Conservation (phyloP, 805 yeast genomes). For the Candida hungchunana region DNA sequence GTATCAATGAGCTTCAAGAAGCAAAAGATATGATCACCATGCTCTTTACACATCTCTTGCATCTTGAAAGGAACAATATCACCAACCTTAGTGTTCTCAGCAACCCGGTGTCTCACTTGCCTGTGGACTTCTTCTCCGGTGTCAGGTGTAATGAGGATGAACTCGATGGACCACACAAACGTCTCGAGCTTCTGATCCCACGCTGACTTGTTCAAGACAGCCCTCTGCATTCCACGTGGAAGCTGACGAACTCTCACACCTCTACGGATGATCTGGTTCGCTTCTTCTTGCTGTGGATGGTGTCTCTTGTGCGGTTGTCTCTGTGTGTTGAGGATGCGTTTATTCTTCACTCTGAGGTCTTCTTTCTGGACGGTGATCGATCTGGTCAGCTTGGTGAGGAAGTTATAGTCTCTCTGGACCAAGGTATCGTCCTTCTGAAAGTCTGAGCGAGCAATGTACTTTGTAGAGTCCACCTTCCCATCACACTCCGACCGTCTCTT, state of each 20-base stretch:
- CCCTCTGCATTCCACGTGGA: constrained; percentile 74
- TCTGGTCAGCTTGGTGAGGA: constrained; percentile 57
- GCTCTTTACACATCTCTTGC: constrained; percentile 10
- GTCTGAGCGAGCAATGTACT: constrained; percentile 46
- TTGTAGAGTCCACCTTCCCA: constrained; percentile 60
- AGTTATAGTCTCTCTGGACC: constrained; percentile 80
- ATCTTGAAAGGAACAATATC: constrained; percentile 30
- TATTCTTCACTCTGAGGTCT: constrained; percentile 42
- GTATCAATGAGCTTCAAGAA: constrained; percentile 30
- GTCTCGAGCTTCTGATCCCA: constrained; percentile 59
- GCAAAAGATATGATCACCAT: constrained; percentile 12
- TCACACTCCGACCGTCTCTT: constrained; percentile 58
- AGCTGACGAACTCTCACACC: constrained; percentile 61
- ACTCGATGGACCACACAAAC: constrained; percentile 80
- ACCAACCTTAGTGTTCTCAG: constrained; percentile 29
- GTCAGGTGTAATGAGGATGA: constrained; percentile 42
- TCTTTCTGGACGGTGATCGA: constrained; percentile 51
- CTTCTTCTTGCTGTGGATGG: background rate
- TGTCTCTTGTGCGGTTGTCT: constrained; percentile 1
- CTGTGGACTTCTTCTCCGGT: constrained; percentile 26
- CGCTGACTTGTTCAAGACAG: constrained; percentile 58
- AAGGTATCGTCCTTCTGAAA: constrained; percentile 34
- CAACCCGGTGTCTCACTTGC: constrained; percentile 35
- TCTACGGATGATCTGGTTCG: constrained; percentile 39
- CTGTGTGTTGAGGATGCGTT: constrained; percentile 18